Evolutionary conservation across 305 asterid genomes (phyloP).

Genomic region (Solanum hybrid): DNA sequence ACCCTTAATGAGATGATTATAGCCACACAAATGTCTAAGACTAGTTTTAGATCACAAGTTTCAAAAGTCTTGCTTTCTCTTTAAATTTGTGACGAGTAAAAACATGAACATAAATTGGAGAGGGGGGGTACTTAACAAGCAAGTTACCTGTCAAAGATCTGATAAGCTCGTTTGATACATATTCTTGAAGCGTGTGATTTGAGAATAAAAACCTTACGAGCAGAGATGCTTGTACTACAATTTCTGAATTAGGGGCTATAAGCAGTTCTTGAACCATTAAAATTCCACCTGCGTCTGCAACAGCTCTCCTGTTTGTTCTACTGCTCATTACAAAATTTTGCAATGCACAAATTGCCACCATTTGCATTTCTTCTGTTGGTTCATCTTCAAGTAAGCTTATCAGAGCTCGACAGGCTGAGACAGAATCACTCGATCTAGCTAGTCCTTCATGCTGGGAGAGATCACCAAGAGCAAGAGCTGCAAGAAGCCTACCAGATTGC

Average conservation of each 20-base stretch:
- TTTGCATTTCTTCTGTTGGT: slow-evolving; percentile 74
- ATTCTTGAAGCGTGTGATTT: slow-evolving; percentile 85
- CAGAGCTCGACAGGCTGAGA: slow-evolving; percentile 71
- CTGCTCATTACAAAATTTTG: slow-evolving; percentile 79
- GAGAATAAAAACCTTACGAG: slow-evolving; percentile 68
- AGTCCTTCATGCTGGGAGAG: slow-evolving; percentile 91
- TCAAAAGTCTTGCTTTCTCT: background rate
- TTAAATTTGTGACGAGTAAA: background rate
- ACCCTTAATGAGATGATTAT: background rate
- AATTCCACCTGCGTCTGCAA: slow-evolving; percentile 86
- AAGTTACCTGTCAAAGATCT: slow-evolving; percentile 71
- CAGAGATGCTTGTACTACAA: slow-evolving; percentile 60
- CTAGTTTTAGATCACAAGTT: background rate
- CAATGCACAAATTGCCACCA: slow-evolving; percentile 77
- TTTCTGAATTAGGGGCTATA: slow-evolving; percentile 47
- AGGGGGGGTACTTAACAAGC: background rate
- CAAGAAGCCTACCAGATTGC: slow-evolving; percentile 61
- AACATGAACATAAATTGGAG: background rate
- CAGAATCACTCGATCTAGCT: slow-evolving; percentile 68
- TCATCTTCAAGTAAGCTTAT: slow-evolving; percentile 60
- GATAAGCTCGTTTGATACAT: slow-evolving; percentile 68
- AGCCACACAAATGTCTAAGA: background rate
- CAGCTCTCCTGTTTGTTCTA: slow-evolving; percentile 79
- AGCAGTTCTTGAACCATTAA: slow-evolving; percentile 69
- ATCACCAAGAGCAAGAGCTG: slow-evolving; percentile 79